Evolutionary conservation across 306 rosid species (phyloP).

Genomic region (Lithocarpus polystachyus): DNA sequence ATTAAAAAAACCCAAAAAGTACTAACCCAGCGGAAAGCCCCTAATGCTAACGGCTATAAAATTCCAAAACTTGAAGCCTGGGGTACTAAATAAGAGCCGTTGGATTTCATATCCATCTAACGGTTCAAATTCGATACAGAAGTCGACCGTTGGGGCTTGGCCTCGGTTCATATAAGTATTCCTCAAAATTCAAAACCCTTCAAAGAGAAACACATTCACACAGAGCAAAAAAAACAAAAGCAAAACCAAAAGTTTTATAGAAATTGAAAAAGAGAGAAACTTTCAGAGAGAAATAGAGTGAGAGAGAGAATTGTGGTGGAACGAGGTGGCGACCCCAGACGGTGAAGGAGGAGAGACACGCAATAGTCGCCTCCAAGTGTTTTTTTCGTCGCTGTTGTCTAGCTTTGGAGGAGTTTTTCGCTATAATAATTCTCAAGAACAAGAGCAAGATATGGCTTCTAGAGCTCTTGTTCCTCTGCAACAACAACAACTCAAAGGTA

Average conservation of each 20-base stretch:
- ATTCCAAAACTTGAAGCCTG: conserved; percentile 16
- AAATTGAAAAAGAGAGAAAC: neutral
- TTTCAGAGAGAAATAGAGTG: neutral
- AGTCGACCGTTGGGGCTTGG: conserved; percentile 41
- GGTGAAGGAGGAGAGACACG: conserved; percentile 50
- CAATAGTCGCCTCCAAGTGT: conserved; percentile 62
- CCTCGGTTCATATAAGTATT: conserved; percentile 13
- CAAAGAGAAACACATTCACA: neutral
- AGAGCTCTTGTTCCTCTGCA: conserved; percentile 39
- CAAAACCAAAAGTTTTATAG: neutral
- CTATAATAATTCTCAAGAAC: conserved; percentile 28
- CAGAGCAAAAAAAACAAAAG: neutral
- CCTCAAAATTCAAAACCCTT: conserved; percentile 12
- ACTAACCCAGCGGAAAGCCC: neutral
- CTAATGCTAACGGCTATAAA: conserved; percentile 39
- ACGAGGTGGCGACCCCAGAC: conserved; percentile 60
- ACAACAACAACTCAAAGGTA: conserved; percentile 27
- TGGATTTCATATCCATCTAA: conserved; percentile 26
- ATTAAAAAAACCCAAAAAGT: no score
- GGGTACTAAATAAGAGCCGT: conserved; percentile 14
- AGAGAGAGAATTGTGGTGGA: neutral
- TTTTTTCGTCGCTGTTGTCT: conserved; percentile 63
- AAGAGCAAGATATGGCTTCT: conserved; percentile 47
- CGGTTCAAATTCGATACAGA: conserved; percentile 10
- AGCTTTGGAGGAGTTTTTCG: conserved; percentile 72